Conservation (phyloP, 129 eudicot genomes). For the Saposhnikovia divaricata region DNA sequence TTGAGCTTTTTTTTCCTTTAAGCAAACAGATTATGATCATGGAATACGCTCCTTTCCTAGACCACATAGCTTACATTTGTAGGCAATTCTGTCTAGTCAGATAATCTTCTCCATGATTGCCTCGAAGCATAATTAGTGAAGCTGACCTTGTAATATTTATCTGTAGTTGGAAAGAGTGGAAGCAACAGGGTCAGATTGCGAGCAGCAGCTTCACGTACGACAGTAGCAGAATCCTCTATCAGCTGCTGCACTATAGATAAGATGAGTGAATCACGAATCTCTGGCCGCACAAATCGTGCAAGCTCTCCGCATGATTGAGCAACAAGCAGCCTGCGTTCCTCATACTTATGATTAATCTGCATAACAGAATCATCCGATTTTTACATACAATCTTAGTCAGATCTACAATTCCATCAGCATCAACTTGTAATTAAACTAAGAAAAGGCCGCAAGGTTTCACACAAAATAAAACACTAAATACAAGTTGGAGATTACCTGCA, state of each 20-base stretch:
- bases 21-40: slow-evolving; percentile 58
- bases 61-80: slow-evolving; percentile 95
- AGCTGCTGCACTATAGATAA: slow-evolving; percentile 89
- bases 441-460: no score
- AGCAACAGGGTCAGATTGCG: slow-evolving; percentile 94
- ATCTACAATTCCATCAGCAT: no score
- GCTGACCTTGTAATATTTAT: slow-evolving; percentile 99
- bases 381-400: slow-evolving; percentile 4
- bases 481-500: no score
- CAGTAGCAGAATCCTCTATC: slow-evolving; percentile 89
- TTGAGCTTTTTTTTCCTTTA: slow-evolving; percentile 6
- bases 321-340: slow-evolving; percentile 95
- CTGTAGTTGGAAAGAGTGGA: slow-evolving; percentile 88
- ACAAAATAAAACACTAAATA: no score
- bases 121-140: slow-evolving; percentile 95
- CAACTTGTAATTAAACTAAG: no score
- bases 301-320: slow-evolving; percentile 99
- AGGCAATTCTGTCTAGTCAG: slow-evolving; percentile 88
- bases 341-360: slow-evolving; percentile 92
- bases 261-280: slow-evolving; percentile 95
- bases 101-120: slow-evolving; percentile 93
- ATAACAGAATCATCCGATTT: slow-evolving; percentile 13
- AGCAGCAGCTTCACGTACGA: slow-evolving; percentile 97
- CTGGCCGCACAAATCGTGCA: slow-evolving; percentile 87
- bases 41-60: slow-evolving; percentile 77